Conservation (phyloP, 352 stramenopile genomes). For the Globisporangium mamillatum region DNA sequence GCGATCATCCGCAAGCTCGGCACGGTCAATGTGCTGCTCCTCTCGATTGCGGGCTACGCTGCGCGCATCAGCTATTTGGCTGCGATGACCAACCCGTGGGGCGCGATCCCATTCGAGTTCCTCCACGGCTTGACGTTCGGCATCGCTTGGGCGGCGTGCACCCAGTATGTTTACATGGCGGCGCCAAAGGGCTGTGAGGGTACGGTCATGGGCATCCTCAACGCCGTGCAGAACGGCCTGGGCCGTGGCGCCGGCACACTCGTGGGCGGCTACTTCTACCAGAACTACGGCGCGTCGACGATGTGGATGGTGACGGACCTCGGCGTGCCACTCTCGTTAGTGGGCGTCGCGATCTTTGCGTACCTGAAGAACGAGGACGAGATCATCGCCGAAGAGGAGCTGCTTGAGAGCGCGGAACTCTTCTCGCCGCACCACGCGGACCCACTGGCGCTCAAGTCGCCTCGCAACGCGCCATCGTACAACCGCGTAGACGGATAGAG, state of each 20-base stretch:
- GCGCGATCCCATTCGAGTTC: conserved; percentile 77
- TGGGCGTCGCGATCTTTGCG: conserved; percentile 55
- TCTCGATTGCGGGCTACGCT: conserved; percentile 69
- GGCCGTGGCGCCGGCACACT: conserved; percentile 64
- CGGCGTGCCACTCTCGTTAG: conserved; percentile 59
- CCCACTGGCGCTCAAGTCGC: conserved; percentile 37
- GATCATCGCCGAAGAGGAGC: conserved; percentile 23
- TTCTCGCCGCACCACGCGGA: conserved; percentile 60
- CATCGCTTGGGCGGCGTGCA: conserved; percentile 68
- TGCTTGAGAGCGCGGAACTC: conserved; percentile 56
- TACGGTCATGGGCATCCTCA: conserved; percentile 77
- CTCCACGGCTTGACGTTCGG: conserved; percentile 75
- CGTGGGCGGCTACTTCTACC: conserved; percentile 74
- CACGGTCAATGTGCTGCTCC: conserved; percentile 66
- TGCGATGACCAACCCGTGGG: conserved; percentile 78
- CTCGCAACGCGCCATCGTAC: conserved; percentile 18
- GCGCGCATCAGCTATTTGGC: conserved; percentile 71
- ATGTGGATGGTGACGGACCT: conserved; percentile 75
- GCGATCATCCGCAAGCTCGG: conserved; percentile 65
- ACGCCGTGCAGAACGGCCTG: conserved; percentile 72
- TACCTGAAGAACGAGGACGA: conserved; percentile 50
- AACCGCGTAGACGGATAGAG: conserved; percentile 26
- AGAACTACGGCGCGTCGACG: conserved; percentile 52
- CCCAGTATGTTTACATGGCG: conserved; percentile 72
- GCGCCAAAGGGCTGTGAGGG: conserved; percentile 57